Base-by-base conservation (phyloP, 2,329 filamentous ascomycete species). In the Ophiostoma fasciatum region DNA sequence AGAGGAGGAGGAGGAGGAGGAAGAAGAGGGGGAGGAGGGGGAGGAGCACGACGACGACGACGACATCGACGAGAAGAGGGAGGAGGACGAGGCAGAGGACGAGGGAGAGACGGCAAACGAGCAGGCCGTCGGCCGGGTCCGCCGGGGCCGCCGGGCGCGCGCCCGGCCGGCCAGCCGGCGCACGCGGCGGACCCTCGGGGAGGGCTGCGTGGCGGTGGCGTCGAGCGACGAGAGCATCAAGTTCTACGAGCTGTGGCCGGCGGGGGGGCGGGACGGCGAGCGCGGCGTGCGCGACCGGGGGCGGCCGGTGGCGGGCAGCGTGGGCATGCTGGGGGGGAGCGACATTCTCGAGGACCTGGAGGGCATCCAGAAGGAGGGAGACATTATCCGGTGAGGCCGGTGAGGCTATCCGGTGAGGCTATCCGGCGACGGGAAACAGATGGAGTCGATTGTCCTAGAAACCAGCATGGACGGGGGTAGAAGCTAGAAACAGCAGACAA, bases 171-270 rank as follows among this genome's bases (percentile, higher is more conserved):
- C n/a, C n/a, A n/a, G n/a, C n/a, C n/a, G n/a, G n/a, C n/a, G n/a
- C n/a, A n/a, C n/a, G n/a, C 42, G 35, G 50, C 63, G 73, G 15
- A 74, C 70, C 1, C 61, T 65, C 5, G 68, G 74, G 45, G 82
- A 88, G 48, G 83, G 82, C 0, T 93, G 85, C 52, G 78, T 98
- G 46, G 81, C 94, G 14, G 80, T 98, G 36, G 88, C 87, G 13
- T 81, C 83, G 29, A 94, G 85, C 51, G 87, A 96, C 57, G 78
- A 84, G 52, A 92, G 74, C 47, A 80, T 96, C 55, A 90, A 90
- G 52, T 96, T 96, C 49, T 85, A 96, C 55, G 87, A 96, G 59
- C 75, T 98, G 10, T 96, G 87, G 90, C 68, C 70, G n/a, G 69
- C 71, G 3, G 61, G 67, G 28, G 64, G 61, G 46, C 77, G 70